Conservation (phyloP, 139 green algal genomes). For the Chlamydomonas sp. region DNA sequence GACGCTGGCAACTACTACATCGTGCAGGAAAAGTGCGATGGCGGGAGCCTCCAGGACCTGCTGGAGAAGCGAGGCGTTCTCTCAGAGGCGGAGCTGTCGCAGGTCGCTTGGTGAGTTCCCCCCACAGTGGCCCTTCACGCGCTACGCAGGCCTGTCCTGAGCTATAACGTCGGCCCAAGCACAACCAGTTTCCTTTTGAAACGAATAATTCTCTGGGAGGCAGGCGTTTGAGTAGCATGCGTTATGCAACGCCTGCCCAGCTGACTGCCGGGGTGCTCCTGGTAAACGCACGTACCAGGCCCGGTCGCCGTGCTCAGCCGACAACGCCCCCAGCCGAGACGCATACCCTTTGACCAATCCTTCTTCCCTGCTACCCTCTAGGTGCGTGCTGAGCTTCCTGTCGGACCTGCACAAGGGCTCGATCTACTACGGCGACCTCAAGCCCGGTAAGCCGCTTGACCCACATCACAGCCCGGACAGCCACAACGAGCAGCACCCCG, state of each 20-base stretch:
- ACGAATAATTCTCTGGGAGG: background rate
- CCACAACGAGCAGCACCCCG: too few species aligned
- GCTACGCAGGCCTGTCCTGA: too few species aligned
- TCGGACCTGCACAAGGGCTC: constrained; percentile 2
- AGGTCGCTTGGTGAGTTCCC: constrained; percentile 20
- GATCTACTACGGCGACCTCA: constrained; percentile 38
- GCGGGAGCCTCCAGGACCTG: constrained; percentile 27
- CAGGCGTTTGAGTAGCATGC: background rate
- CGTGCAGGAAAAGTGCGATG: constrained; percentile 26
- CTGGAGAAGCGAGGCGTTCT: constrained; percentile 8
- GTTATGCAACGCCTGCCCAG: background rate
- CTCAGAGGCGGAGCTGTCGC: constrained; percentile 17
- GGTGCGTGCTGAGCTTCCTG: constrained; percentile 32
- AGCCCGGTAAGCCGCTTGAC: background rate
- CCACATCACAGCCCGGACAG: too few species aligned
- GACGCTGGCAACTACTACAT: constrained; percentile 30
- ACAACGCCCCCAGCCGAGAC: background rate
- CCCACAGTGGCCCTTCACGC: too few species aligned
- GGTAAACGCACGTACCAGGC: background rate
- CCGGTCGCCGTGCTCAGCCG: background rate
- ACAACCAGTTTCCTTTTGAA: background rate
- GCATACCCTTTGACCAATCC: background rate
- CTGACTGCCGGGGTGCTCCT: background rate
- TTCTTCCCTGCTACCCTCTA: background rate
- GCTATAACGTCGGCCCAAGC: too few species aligned